Evolutionary conservation across 129 eudicot species (phyloP), one percentile per base, ranked within the genome.

Genomic region (Chrysanthemum makinoi): DNA sequence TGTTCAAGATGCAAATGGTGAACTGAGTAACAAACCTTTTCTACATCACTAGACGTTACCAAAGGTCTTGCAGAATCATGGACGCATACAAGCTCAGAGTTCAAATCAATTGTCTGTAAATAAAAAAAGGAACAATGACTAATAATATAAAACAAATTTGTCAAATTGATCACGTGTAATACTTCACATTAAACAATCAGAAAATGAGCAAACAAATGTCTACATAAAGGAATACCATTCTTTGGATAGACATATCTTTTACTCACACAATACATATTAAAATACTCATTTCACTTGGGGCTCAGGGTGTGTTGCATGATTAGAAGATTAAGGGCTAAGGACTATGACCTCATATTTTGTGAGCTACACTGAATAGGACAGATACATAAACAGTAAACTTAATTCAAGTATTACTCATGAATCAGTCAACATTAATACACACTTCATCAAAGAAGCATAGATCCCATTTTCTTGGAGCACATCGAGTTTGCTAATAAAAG

Each of bases 11-110:
- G 72, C 65, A 75, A 46, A 46, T 4, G 11, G 61, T 62, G 68
- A 65, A 35, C 6, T 49, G 33, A 15, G 50, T 52, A 59, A 65
- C 80, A 73, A 72, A 95, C 99, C 97, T 95, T 95, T 72, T 78
- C 77, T 47, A 89, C 80, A 77, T 90, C 99, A 66, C 53, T 80
- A 15, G 95, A 65, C 47, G 79, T 78, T 72, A 88, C 96, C 53
- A 95, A 82, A 70, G 99, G 99, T 83, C 99, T 88, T 66, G 99
- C 99, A 76, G 99, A 95, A 82, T 95, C 99, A 68, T 95, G 99
- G 78, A 95, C 77, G 84, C 99, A 95, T 19, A 84, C 90, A 65
- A 95, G 96, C 75, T 83, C 91, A 54, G 99, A 81, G 55, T 68
- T 78, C 64, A 68, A 68, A 88, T 88, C 95, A 76, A 88, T 80